phyloP scores from a whole-genome alignment of 2,329 filamentous ascomycete species.

The Byssothecium circinans region DNA sequence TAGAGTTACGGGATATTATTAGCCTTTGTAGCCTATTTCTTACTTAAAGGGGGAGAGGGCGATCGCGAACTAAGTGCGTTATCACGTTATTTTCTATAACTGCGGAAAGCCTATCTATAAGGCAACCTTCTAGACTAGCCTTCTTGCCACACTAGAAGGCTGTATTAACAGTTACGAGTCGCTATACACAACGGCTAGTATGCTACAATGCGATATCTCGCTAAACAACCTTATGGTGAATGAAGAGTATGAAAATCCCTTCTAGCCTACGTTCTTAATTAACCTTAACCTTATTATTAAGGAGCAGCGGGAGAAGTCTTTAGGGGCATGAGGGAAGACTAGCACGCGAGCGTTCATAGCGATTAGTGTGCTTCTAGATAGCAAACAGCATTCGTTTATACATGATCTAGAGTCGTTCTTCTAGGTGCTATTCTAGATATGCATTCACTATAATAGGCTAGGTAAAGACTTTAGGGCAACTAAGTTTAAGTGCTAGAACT shows the following conservation, averaged over 20 bases:
- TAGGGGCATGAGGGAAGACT: conserved; percentile 47
- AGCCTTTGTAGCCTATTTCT: conserved; percentile 16
- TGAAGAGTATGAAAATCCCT: conserved; percentile 46
- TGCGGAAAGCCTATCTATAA: conserved; percentile 49
- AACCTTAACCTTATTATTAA: conserved; percentile 46
- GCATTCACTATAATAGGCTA: conserved; percentile 47
- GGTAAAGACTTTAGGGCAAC: conserved; percentile 12
- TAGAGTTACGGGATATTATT: no score
- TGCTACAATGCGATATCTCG: conserved; percentile 51
- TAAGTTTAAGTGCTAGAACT: no score
- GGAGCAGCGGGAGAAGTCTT: conserved; percentile 37
- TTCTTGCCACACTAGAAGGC: conserved; percentile 43
- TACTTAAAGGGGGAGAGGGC: conserved; percentile 11
- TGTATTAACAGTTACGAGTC: conserved; percentile 47
- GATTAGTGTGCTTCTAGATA: conserved; percentile 45
- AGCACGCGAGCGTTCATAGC: conserved; percentile 54
- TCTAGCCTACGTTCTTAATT: conserved; percentile 47
- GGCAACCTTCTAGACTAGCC: conserved; percentile 40
- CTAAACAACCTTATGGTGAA: conserved; percentile 54
- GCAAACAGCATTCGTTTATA: conserved; percentile 51
- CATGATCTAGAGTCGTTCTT: conserved; percentile 56
- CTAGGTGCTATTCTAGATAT: conserved; percentile 53
- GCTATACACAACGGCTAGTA: conserved; percentile 21
- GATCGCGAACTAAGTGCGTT: conserved; percentile 44
- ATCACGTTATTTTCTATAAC: conserved; percentile 46